A percentile compares a stretch with the other conserved stretches of the same genome.
Evolutionary conservation across 306 rosid species (phyloP).

Genomic region (Trichosanthes cucumerina): DNA sequence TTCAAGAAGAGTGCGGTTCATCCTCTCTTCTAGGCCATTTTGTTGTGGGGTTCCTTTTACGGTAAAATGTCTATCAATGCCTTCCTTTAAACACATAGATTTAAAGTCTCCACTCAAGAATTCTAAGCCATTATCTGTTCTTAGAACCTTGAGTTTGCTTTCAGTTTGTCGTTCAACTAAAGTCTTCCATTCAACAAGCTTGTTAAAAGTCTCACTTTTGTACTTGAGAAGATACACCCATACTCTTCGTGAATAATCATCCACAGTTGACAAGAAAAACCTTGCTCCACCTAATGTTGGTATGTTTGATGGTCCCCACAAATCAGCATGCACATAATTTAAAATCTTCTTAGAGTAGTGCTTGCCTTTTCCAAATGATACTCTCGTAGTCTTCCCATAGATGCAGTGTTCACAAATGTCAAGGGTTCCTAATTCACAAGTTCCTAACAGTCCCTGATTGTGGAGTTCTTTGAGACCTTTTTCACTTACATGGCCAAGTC

Average conservation of each 20-base stretch:
- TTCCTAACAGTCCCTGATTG: not conserved
- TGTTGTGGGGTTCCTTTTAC: no score
- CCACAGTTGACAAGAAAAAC: not conserved
- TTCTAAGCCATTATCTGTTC: not conserved
- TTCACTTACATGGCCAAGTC: not conserved
- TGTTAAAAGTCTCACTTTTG: not conserved
- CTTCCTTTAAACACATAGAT: not conserved
- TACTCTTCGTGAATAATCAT: not conserved
- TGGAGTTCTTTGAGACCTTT: not conserved
- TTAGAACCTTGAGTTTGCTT: not conserved
- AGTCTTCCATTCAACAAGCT: not conserved
- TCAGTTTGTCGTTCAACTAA: not conserved
- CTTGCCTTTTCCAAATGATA: not conserved
- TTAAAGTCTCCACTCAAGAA: not conserved
- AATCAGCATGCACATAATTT: not conserved
- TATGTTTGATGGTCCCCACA: not conserved
- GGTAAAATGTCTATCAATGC: not conserved
- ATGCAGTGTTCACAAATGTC: not conserved
- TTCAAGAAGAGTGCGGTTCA: no score
- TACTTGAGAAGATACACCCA: not conserved
- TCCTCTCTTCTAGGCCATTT: no score
- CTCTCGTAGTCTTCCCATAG: not conserved
- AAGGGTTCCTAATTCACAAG: not conserved
- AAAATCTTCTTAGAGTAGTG: not conserved
- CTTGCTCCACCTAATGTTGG: not conserved